Conservation (phyloP, 176 grass and related monocot genomes). For the Carex kokanica region DNA sequence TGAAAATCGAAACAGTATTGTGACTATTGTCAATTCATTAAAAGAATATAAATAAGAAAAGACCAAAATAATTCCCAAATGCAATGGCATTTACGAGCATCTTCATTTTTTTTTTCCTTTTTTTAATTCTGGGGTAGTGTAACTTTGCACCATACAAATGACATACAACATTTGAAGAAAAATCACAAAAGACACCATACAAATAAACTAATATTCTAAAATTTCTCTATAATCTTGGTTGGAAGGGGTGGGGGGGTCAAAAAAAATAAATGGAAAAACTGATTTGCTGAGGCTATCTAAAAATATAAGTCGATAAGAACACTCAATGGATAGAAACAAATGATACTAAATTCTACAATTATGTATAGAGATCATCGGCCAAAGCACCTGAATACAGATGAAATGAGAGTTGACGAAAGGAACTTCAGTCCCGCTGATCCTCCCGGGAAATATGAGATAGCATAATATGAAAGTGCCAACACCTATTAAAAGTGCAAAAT, state of each 20-base stretch:
- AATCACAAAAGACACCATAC: background rate
- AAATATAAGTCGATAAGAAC: too few species aligned
- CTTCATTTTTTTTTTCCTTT: background rate
- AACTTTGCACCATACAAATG: background rate
- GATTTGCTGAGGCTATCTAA: background rate
- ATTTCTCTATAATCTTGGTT: background rate
- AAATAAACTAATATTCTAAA: background rate
- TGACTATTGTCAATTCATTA: too few species aligned
- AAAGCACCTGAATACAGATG: conserved; percentile 70
- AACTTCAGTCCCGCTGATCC: conserved; percentile 95
- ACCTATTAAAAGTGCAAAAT: conserved; percentile 46
- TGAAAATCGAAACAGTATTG: too few species aligned
- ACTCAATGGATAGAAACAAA: background rate
- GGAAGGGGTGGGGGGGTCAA: background rate
- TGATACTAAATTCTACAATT: background rate
- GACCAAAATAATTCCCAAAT: too few species aligned
- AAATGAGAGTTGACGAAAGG: conserved; percentile 61
- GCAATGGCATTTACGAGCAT: too few species aligned
- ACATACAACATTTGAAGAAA: background rate
- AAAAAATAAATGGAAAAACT: background rate
- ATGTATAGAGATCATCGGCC: conserved; percentile 54
- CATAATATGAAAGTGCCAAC: conserved; percentile 86
- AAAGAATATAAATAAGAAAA: too few species aligned
- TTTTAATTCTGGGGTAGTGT: background rate
- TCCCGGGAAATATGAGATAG: conserved; percentile 96